phyloP scores from a whole-genome alignment of 2,329 filamentous ascomycete genomes.

The Colletotrichum sp. region DNA sequence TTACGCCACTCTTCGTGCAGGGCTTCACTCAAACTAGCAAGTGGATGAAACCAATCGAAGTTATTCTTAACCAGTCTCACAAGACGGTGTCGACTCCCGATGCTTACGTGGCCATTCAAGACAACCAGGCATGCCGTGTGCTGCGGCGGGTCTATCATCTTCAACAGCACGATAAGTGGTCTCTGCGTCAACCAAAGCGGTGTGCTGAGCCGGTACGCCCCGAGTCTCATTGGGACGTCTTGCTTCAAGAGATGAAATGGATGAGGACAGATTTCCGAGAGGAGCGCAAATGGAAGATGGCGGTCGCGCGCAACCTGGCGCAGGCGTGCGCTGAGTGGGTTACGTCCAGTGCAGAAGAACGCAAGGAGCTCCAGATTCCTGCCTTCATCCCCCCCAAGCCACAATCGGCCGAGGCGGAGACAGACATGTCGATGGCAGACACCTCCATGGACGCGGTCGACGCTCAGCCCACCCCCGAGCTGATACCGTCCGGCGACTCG shows the following conservation, averaged over 20 bases:
- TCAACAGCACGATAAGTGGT: constrained; percentile 92
- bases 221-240: constrained; percentile 81
- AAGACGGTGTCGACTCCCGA: constrained; percentile 91
- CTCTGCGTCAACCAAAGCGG: constrained; percentile 85
- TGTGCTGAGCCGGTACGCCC: constrained; percentile 80
- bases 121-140: constrained; percentile 87
- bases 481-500: constrained; percentile 67
- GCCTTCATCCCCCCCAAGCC: constrained; percentile 51
- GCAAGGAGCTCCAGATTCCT: constrained; percentile 71
- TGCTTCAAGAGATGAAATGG: constrained; percentile 94
- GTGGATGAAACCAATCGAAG: constrained; percentile 69
- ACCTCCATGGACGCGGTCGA: constrained; percentile 35
- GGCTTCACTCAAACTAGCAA: constrained; percentile 59
- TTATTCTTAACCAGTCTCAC: constrained; percentile 80
- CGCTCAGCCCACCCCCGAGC: constrained; percentile 66
- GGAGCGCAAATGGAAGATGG: constrained; percentile 92
- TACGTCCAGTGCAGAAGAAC: constrained; percentile 65
- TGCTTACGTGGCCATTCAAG: constrained; percentile 80
- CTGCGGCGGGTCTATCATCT: constrained; percentile 87
- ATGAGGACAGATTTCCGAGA: constrained; percentile 96
- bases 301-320: constrained; percentile 79
- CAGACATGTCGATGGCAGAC: constrained; percentile 38
- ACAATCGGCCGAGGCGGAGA: constrained; percentile 31
- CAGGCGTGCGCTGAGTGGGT: constrained; percentile 86
- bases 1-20: constrained; percentile 66